These are phyloP conservation scores for Macrotyloma uniflorum DNA, from an alignment of 306 rosid genomes.

Conservation along the genomic window DNA sequence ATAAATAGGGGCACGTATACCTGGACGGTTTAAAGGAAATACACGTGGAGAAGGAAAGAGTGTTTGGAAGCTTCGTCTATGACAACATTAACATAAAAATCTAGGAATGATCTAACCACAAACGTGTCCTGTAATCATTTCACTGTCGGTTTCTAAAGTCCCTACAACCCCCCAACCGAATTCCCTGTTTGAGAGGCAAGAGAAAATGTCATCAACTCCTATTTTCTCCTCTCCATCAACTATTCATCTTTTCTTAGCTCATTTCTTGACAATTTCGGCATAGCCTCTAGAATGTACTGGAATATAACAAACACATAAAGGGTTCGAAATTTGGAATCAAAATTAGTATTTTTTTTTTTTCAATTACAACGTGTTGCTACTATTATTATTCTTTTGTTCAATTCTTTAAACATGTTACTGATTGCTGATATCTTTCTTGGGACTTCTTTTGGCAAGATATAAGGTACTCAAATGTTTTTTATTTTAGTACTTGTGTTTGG, in stretches of 20 bases:
- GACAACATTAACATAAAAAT: background rate
- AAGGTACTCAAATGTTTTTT: too few relatives aligned
- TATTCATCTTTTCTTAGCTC: background rate
- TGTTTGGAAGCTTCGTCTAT: conserved; percentile 10
- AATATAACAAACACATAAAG: background rate
- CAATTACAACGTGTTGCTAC: background rate
- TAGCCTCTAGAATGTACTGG: conserved; percentile 6
- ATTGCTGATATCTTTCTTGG: too few relatives aligned
- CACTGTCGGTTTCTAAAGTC: background rate
- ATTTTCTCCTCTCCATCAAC: background rate
- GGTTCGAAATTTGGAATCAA: background rate
- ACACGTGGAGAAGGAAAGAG: conserved; percentile 37
- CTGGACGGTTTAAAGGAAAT: background rate
- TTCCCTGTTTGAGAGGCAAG: background rate
- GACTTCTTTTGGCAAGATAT: too few relatives aligned
- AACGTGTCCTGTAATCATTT: conserved; percentile 26
- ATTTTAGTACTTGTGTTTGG: too few relatives aligned
- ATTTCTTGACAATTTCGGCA: background rate
- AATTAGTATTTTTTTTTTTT: background rate
- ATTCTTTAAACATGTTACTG: background rate
- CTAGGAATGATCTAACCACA: conserved; percentile 1
- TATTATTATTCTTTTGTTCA: too few relatives aligned
- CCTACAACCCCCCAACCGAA: background rate
- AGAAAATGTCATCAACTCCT: background rate
- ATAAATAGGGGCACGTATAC: background rate